Evolutionary conservation across 192 early-diverging fungal genomes (phyloP), one percentile per base, ranked within the genome.

Genomic region (Thoreauomyces humboldtii): DNA sequence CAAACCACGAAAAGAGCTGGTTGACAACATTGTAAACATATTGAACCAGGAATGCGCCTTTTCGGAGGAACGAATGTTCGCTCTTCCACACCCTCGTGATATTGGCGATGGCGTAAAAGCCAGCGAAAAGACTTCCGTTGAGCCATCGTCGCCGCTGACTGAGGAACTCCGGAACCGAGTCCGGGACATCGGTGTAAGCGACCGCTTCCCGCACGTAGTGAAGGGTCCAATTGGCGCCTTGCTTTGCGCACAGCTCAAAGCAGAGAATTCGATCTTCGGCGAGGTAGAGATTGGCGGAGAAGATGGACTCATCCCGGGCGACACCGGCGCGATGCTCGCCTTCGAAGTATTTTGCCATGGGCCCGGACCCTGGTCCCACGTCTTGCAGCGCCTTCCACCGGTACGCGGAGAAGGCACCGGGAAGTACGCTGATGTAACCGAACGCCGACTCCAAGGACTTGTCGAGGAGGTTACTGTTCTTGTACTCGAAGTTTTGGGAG

Each of bases 401-500:
- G 73, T 93, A 93, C 14, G 91, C 91, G 17, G 89, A 91, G 64
- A 93, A 93, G 7, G 91, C 91, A 61, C 91, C 89, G 6, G 94
- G 94, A 12, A 96, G 74, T 38, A 95, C 94, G 0, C 91, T 90
- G 57, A 96, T 96, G 79, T 95, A 93, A 21, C 94, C 94, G 86
- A 95, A 94, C 24, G 91, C 81, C 9, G 88, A 90, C 65, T 93
- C 91, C 21, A 93, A 59, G 5, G 75, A 55, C 44, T 82, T 77
- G 48, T 81, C 72, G 31, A 82, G 34, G n/a, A 80, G 50, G 57
- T 81, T 82, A n/a, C 72, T 74, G 61, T 77, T 82, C 50, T 86
- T 89, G 75, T 89, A 89, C 66, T 89, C 88, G 77, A 89, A 89
- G 69, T 89, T 88, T 57, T 89, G 87, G n/a, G 74, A 73, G 3